Evolutionary conservation across 23 red algal genomes (phyloP), one percentile per base, ranked within the genome.

Genomic region (Agarophyton chilense): DNA sequence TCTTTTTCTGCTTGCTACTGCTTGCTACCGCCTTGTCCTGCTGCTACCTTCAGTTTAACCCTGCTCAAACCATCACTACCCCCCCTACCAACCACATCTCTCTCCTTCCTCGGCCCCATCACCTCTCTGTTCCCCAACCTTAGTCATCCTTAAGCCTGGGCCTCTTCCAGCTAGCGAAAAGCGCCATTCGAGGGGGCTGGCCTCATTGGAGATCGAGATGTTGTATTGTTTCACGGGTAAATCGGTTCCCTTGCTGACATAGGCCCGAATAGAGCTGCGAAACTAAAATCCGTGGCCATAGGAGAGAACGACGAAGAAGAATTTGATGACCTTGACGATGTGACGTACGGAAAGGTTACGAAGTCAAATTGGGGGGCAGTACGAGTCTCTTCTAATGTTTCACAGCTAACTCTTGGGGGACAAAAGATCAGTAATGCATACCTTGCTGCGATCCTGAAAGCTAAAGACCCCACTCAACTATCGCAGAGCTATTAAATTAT

Each of bases 341-440:
- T 94, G 29, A 96, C 92, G 16, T 95, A 94, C 43, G 97, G 94
- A 64, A 91, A 76, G 33, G 94, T 95, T 19, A 51, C 44, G 31
- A 62, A 31, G 35, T 79, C 74, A 80, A 98, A 94, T 51, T 77
- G 89, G 10, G 83, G 90, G 25, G 79, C 97, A 2, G 97, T 99
- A 33, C 58, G 92, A 34, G 97, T 99, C 22, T 86, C 89, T 17
- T 92, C 93, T 22, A 92, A 95, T 66, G 90, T 95, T 35, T 91
- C 92, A 0, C 80, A 72, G 33, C 46, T 99, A 76, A 96, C 88
- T 61, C 71, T 99, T 19, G 90, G 88, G 21, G 93, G 84, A 25
- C 47, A 96, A 60, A 95, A 95, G 92, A 94, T 99, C 82, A 63
- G 88, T 22, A 96, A 94, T 41, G 50, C 50, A 16, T 99, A 94